Percentiles rank a stretch among this genome's conserved stretches.
Evolutionary conservation across 495 filamentous ascomycete genomes (phyloP).

Genomic region (Annulohypoxylon nitens): DNA sequence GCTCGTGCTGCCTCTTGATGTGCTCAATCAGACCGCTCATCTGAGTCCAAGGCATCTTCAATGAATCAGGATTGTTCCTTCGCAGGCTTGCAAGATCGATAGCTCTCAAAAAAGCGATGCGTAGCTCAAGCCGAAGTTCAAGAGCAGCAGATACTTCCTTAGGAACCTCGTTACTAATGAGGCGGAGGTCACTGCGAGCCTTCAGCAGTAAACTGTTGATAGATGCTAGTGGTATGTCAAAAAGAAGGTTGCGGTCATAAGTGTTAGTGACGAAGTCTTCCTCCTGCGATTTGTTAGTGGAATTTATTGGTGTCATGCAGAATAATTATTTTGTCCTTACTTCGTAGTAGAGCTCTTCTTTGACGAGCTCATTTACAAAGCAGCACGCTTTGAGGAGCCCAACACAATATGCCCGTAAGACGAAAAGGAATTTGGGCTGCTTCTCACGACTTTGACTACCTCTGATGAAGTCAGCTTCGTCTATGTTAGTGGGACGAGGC

Average conservation of each 20-base stretch:
- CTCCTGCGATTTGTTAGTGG: slow-evolving; percentile 71
- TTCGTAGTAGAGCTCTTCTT: slow-evolving; percentile 87
- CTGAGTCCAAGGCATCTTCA: slow-evolving; percentile 63
- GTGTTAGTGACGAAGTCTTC: slow-evolving; percentile 95
- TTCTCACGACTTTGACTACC: slow-evolving; percentile 42
- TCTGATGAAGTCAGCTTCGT: slow-evolving; percentile 76
- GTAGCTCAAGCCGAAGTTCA: slow-evolving; percentile 70
- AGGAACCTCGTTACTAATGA: slow-evolving; percentile 58
- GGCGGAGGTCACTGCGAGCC: slow-evolving; percentile 68
- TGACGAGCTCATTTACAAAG: slow-evolving; percentile 79
- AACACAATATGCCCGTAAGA: slow-evolving; percentile 88
- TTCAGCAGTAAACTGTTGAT: slow-evolving; percentile 72
- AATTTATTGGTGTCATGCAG: not conserved
- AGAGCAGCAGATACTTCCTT: slow-evolving; percentile 71
- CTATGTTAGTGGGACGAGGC: slow-evolving; percentile 72
- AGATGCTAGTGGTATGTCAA: slow-evolving; percentile 67
- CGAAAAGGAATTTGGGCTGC: slow-evolving; percentile 68
- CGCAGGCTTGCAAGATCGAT: slow-evolving; percentile 61
- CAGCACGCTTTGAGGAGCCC: slow-evolving; percentile 86
- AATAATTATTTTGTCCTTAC: slow-evolving; percentile 56
- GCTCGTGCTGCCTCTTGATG: slow-evolving; percentile 67
- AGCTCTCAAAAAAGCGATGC: slow-evolving; percentile 70
- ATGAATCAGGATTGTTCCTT: slow-evolving; percentile 55
- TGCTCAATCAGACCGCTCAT: slow-evolving; percentile 61
- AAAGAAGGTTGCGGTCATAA: slow-evolving; percentile 82